Conservation (phyloP, 192 early-diverging fungal genomes). For the Physocladia obscura region DNA sequence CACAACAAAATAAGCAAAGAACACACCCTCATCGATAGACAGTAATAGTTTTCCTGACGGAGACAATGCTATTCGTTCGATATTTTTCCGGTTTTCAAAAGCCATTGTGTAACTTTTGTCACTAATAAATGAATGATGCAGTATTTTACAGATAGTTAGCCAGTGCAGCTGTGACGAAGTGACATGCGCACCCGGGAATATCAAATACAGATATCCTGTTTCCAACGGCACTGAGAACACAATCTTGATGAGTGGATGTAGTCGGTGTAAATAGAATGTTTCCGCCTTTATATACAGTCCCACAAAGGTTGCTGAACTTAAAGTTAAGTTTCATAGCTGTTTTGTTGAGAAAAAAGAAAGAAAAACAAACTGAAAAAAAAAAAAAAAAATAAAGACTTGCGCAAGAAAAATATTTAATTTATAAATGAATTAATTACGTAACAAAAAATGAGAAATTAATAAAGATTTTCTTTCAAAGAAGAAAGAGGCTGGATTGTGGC, state of each 20-base stretch:
- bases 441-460: not conserved
- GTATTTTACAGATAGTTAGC: too few relatives aligned
- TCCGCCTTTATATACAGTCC: constrained; percentile 95
- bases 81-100: constrained; percentile 91
- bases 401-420: not conserved
- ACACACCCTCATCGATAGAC: constrained; percentile 81
- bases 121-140: constrained; percentile 46
- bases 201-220: constrained; percentile 96
- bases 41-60: constrained; percentile 87
- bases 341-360: constrained; percentile 9
- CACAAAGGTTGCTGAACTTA: constrained; percentile 95
- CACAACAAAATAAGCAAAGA: not conserved
- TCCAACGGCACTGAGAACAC: constrained; percentile 90
- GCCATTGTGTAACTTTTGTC: constrained; percentile 90
- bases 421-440: not conserved
- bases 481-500: too few relatives aligned
- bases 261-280: constrained; percentile 94
- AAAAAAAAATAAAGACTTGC: too few relatives aligned
- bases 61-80: constrained; percentile 82
- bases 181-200: constrained; percentile 74
- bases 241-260: constrained; percentile 62
- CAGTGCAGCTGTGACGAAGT: too few relatives aligned
- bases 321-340: constrained; percentile 54
- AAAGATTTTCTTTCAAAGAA: too few relatives aligned
- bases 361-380: too few relatives aligned